A percentile compares a stretch with the other conserved stretches of the same genome.
These are phyloP conservation scores for Asterochloris erici DNA, from an alignment of 139 green algal genomes.

Conservation along the genomic window DNA sequence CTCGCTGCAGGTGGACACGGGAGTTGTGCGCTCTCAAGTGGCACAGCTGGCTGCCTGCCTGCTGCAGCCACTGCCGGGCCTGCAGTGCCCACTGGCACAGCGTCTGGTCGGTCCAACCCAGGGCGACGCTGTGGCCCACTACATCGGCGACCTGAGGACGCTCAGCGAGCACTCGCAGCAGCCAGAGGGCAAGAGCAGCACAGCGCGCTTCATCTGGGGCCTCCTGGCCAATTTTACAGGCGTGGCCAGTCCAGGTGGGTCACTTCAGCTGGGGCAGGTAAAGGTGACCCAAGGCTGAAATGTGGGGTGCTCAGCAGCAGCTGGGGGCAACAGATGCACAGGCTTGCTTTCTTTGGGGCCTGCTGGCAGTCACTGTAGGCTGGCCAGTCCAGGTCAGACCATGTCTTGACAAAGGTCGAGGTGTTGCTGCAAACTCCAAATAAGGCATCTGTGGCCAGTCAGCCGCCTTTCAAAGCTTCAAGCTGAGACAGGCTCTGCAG, in stretches of 20 bases:
- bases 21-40: constrained; percentile 17
- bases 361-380: neutral
- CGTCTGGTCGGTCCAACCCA: constrained; percentile 30
- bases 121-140: constrained; percentile 24
- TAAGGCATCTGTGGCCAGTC: no score
- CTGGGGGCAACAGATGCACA: neutral
- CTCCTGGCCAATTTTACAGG: constrained; percentile 29
- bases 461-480: neutral
- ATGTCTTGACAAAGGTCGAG: neutral
- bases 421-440: no score
- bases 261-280: no score
- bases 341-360: neutral
- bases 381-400: neutral
- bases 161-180: constrained; percentile 26
- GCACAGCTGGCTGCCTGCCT: constrained; percentile 35
- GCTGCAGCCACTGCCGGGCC: constrained; percentile 24
- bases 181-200: constrained; percentile 28
- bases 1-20: constrained; percentile 22
- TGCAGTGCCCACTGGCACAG: constrained; percentile 39
- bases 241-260: neutral
- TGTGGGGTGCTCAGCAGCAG: neutral
- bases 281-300: no score
- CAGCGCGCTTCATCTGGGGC: constrained; percentile 53
- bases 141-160: constrained; percentile 48
- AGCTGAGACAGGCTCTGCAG: neutral